A percentile compares a stretch with the other conserved stretches of the same genome.
phyloP scores from a whole-genome alignment of 305 asterid genomes.

The Rubia peregrina region DNA sequence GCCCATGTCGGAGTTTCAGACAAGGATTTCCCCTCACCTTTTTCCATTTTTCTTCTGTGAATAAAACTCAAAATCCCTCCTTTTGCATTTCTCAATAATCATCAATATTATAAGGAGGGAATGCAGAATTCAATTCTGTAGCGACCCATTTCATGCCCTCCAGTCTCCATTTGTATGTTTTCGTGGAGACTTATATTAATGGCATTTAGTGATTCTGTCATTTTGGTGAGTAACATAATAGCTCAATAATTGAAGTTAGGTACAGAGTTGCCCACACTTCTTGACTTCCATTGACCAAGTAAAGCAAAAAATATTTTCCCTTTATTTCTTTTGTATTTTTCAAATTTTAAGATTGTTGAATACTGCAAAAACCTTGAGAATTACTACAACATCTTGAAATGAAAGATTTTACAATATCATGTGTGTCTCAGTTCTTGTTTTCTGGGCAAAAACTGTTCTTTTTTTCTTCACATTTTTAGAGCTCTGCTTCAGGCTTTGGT shows the following conservation, averaged over 20 bases:
- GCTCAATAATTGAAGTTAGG: conserved; percentile 28
- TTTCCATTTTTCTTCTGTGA: conserved; percentile 22
- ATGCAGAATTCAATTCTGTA: not conserved
- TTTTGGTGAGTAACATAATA: conserved; percentile 14
- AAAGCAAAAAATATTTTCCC: not conserved
- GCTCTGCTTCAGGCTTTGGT: conserved; percentile 17
- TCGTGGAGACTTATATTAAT: conserved; percentile 5
- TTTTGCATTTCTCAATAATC: not conserved
- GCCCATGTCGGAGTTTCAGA: conserved; percentile 88
- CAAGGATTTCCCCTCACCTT: conserved; percentile 49
- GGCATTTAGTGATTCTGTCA: conserved; percentile 18
- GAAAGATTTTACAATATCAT: not conserved
- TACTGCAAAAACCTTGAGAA: not conserved
- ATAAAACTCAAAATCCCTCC: not conserved
- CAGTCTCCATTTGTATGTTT: conserved; percentile 8
- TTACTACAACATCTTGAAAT: not conserved
- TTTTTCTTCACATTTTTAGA: conserved; percentile 8
- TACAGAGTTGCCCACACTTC: conserved; percentile 31
- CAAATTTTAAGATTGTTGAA: not conserved
- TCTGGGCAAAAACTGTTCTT: not conserved
- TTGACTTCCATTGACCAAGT: not conserved
- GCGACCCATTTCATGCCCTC: too few species aligned
- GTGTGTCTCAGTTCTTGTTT: not conserved
- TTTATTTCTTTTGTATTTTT: too few species aligned
- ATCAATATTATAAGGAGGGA: not conserved